Evolutionary conservation across 2,329 filamentous ascomycete species (phyloP), one percentile per base, ranked within the genome.

Genomic region (Atkinsonella hypoxylon): DNA sequence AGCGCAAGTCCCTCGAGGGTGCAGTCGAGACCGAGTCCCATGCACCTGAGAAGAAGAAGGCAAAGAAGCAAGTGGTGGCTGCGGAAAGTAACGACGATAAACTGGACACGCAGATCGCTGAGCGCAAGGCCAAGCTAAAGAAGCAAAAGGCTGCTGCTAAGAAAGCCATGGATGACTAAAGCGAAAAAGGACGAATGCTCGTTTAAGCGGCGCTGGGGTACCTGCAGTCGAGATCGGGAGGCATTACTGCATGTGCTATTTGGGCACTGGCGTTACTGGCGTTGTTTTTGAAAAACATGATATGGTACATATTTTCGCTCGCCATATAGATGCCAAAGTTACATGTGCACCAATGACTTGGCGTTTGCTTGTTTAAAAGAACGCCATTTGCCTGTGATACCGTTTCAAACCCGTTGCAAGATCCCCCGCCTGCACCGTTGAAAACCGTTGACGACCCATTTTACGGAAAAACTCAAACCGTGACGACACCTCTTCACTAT

Each of bases 131-230:
- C 12, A 74, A 72, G 59, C 60, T 81, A 57, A 76, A 70, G 66
- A 80, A 79, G 69, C 76, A 78, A 60, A 81, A 81, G 74, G 72
- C 72, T 52, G 69, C 70, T 43, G 77, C 76, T 15, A 77, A 74
- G 66, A 73, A 74, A 65, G 70, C 73, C 26, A 61, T 73, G 57
- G 73, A 76, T 38, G 65, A 67, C 53, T 75, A 60, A 65, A 44
- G 43, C 32, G n/a, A 31, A 13, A 12, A 26, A 26, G 26, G 26
- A 26, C 8, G 26, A 5, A 8, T 26, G 26, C 26, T 26, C 26
- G 4, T 26, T 6, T 7, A 26, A 26, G 8, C 26, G 26, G 26
- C 8, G 26, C 26, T 26, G 26, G 26, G 26, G 8, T 26, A 26
- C 4, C 26, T 8, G 26, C 26, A 8, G 26, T 26, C 26, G 26